Percentiles rank a stretch among this genome's conserved stretches.
Conservation (phyloP, 2,329 filamentous ascomycete species). For the Botrytis medusae region DNA sequence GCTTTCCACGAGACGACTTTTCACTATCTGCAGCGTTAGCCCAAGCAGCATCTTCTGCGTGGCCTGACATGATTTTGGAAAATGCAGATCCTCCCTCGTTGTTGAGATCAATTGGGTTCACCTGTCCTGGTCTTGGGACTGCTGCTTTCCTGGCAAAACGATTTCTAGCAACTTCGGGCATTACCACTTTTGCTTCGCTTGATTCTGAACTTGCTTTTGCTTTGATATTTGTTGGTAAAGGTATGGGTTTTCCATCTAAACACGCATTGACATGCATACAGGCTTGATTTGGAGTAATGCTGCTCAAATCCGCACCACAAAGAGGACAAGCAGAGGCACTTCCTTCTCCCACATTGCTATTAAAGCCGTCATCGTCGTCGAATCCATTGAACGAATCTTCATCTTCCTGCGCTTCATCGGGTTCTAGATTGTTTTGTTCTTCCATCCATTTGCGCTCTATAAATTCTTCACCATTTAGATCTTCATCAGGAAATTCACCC, state of each 20-base stretch:
- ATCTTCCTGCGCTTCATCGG: constrained; percentile 44
- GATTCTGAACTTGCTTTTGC: constrained; percentile 28
- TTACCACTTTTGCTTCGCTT: constrained; percentile 32
- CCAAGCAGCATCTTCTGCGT: constrained; percentile 91
- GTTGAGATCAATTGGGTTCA: constrained; percentile 67
- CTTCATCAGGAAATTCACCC: constrained; percentile 55
- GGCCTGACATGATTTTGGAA: constrained; percentile 86
- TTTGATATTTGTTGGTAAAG: constrained; percentile 46
- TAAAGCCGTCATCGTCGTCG: constrained; percentile 25
- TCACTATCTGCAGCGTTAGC: constrained; percentile 80
- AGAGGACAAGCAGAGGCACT: constrained; percentile 64
- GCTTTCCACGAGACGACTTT: constrained; percentile 74
- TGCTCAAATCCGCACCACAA: constrained; percentile 65
- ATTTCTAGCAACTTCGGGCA: constrained; percentile 32
- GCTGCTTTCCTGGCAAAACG: constrained; percentile 64
- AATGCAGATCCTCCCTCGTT: constrained; percentile 68
- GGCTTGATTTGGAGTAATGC: constrained; percentile 63
- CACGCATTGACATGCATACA: constrained; percentile 90
- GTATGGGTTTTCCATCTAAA: constrained; percentile 75
- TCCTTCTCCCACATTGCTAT: constrained; percentile 25
- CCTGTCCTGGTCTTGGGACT: constrained; percentile 75
- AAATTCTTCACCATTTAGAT: constrained; percentile 59
- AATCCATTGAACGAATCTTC: constrained; percentile 37
- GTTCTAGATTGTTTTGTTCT: constrained; percentile 68
- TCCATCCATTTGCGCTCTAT: constrained; percentile 70